phyloP scores from a whole-genome alignment of 2,329 filamentous ascomycete species.

The Xylariaceae sp. region DNA sequence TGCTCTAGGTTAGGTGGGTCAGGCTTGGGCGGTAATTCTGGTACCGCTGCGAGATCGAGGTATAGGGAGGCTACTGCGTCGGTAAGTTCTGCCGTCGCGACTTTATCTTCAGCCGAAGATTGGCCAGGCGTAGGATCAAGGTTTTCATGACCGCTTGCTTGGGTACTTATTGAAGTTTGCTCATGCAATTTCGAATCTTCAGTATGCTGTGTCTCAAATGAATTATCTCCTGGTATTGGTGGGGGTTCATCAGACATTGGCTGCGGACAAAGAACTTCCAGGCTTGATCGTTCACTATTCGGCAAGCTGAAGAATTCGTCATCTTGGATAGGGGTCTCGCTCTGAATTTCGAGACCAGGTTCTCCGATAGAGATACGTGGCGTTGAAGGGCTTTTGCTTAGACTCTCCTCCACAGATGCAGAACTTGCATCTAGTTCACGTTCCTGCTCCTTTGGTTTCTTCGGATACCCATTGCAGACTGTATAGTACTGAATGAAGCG shows the following conservation, averaged over 20 bases:
- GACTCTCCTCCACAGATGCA: conserved; percentile 23
- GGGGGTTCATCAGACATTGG: conserved; percentile 35
- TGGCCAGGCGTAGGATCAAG: conserved; percentile 10
- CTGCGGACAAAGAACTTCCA: conserved; percentile 36
- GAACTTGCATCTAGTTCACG: conserved; percentile 18
- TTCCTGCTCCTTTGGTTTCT: conserved; percentile 48
- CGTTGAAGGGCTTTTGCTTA: conserved; percentile 36
- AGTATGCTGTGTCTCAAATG: not conserved
- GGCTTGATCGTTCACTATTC: conserved; percentile 28
- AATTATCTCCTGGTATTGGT: not conserved
- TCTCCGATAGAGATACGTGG: conserved; percentile 54
- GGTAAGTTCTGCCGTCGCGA: conserved; percentile 20
- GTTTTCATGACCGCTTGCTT: not conserved
- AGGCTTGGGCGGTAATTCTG: conserved; percentile 60
- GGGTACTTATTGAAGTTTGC: not conserved
- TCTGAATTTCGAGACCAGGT: conserved; percentile 17
- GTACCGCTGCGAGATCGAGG: conserved; percentile 49
- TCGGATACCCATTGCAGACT: conserved; percentile 75
- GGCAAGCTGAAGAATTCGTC: conserved; percentile 16
- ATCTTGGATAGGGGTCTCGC: conserved; percentile 1
- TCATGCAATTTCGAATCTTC: not conserved
- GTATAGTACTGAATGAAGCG: conserved; percentile 93
- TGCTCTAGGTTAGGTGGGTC: conserved; percentile 60
- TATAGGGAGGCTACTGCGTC: conserved; percentile 28
- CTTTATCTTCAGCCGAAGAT: conserved; percentile 10